phyloP scores from a whole-genome alignment of 2,329 filamentous ascomycete genomes.

The Cephalotrichum gorgonifer region DNA sequence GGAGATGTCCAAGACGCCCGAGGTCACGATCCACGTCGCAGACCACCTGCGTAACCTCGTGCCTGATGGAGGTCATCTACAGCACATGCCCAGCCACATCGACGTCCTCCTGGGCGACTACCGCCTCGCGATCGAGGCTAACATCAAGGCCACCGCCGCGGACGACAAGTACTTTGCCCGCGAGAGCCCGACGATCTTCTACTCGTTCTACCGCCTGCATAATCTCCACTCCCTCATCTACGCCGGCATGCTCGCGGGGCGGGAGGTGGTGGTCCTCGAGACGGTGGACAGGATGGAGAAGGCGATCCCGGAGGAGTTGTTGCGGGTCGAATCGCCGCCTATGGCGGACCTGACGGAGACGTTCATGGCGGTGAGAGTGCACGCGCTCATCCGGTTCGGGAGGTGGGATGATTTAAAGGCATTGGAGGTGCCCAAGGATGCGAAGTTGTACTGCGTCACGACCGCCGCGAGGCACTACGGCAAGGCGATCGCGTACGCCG shows the following conservation, averaged over 20 bases:
- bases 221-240: slow-evolving; percentile 69
- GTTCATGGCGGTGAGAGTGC: slow-evolving; percentile 56
- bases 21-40: slow-evolving; percentile 50
- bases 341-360: slow-evolving; percentile 75
- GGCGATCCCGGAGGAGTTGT: slow-evolving; percentile 51
- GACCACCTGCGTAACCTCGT: slow-evolving; percentile 53
- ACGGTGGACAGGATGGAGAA: slow-evolving; percentile 49
- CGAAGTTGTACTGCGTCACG: slow-evolving; percentile 55
- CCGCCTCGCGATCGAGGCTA: slow-evolving; percentile 53
- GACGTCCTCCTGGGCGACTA: slow-evolving; percentile 68
- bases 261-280: slow-evolving; percentile 50
- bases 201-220: slow-evolving; percentile 66
- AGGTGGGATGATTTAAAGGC: slow-evolving; percentile 56
- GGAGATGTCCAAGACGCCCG: slow-evolving; percentile 63
- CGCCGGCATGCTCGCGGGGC: slow-evolving; percentile 66
- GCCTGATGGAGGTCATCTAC: slow-evolving; percentile 59
- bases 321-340: slow-evolving; percentile 54
- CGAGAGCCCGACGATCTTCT: slow-evolving; percentile 58
- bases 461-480: slow-evolving; percentile 60
- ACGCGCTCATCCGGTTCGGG: slow-evolving; percentile 65
- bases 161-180: slow-evolving; percentile 56
- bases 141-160: slow-evolving; percentile 53
- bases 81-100: slow-evolving; percentile 71
- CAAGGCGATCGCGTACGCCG: slow-evolving; percentile 56
- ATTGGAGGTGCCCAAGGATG: slow-evolving; percentile 45